Evolutionary conservation across 805 yeast genomes (phyloP).

Genomic region (Suhomyces sp.): DNA sequence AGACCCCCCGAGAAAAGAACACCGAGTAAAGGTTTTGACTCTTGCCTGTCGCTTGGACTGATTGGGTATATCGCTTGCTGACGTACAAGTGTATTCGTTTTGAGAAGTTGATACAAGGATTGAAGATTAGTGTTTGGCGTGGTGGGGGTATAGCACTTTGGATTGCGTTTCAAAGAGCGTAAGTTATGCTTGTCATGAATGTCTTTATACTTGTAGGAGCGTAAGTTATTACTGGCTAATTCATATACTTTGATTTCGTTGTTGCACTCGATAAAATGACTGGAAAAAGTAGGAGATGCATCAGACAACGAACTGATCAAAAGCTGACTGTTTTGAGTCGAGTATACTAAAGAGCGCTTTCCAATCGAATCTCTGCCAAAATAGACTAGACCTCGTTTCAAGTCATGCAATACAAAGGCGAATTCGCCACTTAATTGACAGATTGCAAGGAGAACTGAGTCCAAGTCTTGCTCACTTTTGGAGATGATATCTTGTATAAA

Average conservation of each 20-base stretch:
- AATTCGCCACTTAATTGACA: slow-evolving; percentile 71
- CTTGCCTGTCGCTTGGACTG: not conserved
- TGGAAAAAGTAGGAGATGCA: slow-evolving; percentile 10
- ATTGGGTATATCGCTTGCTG: slow-evolving; percentile 59
- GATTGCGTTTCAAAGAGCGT: not conserved
- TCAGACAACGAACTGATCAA: slow-evolving; percentile 35
- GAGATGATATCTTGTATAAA: slow-evolving; percentile 38
- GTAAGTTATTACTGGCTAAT: slow-evolving; percentile 9
- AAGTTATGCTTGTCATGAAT: not conserved
- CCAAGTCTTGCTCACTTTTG: slow-evolving; percentile 7
- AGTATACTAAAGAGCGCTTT: slow-evolving; percentile 67
- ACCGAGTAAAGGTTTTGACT: slow-evolving; percentile 38
- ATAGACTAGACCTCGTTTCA: slow-evolving; percentile 39
- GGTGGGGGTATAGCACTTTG: not conserved
- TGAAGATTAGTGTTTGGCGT: not conserved
- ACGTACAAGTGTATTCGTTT: slow-evolving; percentile 45
- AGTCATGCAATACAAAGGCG: slow-evolving; percentile 60
- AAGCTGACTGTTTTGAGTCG: slow-evolving; percentile 28
- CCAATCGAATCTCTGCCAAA: slow-evolving; percentile 89
- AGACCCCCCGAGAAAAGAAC: slow-evolving; percentile 91
- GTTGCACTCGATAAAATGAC: slow-evolving; percentile 50
- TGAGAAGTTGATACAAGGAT: slow-evolving; percentile 23
- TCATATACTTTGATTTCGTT: slow-evolving; percentile 50
- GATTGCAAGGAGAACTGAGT: slow-evolving; percentile 43
- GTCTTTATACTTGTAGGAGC: not conserved